A percentile compares a stretch with the other conserved stretches of the same genome.
These are phyloP conservation scores for Neurospora terricola DNA, from an alignment of 495 filamentous ascomycete genomes.

Conservation along the genomic window DNA sequence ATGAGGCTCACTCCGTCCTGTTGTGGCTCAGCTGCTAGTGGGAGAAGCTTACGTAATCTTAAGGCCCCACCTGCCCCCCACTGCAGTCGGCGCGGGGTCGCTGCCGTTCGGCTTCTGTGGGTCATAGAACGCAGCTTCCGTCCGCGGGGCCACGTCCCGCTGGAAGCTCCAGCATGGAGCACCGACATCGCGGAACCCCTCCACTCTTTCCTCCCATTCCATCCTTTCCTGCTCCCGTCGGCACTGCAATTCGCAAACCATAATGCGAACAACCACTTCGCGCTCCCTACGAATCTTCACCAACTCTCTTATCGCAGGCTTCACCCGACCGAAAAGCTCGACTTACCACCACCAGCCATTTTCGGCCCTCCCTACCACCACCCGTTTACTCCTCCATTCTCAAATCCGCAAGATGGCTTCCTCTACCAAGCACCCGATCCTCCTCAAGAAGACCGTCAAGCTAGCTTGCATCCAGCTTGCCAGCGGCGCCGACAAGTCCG, in stretches of 20 bases:
- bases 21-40: not conserved
- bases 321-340: not conserved
- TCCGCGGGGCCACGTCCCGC: not conserved
- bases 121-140: not conserved
- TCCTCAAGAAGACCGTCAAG: conserved; percentile 65
- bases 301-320: not conserved
- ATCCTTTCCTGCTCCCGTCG: not conserved
- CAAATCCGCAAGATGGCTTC: conserved; percentile 32
- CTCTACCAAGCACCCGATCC: conserved; percentile 40
- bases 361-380: not conserved
- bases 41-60: not conserved
- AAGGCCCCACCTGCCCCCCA: not conserved
- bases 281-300: not conserved
- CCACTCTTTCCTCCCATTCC: not conserved
- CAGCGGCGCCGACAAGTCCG: conserved; percentile 68
- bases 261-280: not conserved
- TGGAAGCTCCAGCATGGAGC: not conserved
- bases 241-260: not conserved
- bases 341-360: not conserved
- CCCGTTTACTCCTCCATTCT: not conserved
- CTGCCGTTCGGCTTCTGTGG: not conserved
- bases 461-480: conserved; percentile 76
- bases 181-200: not conserved
- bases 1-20: not conserved
- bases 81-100: not conserved